phyloP scores from a whole-genome alignment of 345 rosid species.

The Atalantia buxifolia region DNA sequence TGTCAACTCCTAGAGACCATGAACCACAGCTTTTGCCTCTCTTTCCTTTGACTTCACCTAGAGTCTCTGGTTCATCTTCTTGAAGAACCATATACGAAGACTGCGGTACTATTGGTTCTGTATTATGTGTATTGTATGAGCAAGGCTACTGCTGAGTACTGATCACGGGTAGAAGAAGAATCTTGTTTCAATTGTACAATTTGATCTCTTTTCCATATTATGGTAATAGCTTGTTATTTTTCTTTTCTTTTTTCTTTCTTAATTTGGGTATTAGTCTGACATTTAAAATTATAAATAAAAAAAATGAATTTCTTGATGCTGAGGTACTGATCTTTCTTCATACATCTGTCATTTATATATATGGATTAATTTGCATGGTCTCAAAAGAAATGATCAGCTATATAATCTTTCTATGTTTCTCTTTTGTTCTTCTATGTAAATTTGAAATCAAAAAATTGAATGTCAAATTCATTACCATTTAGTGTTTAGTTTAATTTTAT shows the following conservation, averaged over 20 bases:
- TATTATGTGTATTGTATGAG: neutral
- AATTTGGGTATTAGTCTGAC: neutral
- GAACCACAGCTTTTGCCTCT: conserved; percentile 93
- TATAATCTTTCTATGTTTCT: neutral
- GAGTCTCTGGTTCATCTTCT: conserved; percentile 49
- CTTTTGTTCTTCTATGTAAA: neutral
- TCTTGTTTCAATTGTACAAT: conserved; percentile 46
- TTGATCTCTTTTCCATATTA: conserved; percentile 31
- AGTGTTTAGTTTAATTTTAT: too few relatives aligned
- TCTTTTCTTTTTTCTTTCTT: neutral
- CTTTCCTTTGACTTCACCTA: conserved; percentile 87
- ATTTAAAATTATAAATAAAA: neutral
- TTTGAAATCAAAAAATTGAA: neutral
- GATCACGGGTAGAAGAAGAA: conserved; percentile 10
- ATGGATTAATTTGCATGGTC: neutral
- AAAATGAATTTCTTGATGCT: neutral
- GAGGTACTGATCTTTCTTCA: neutral
- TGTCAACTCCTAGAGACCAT: conserved; percentile 76
- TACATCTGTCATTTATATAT: neutral
- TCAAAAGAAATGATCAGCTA: neutral
- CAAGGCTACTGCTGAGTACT: neutral
- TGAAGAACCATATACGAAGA: conserved; percentile 2
- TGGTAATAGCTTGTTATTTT: conserved; percentile 27
- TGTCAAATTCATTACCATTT: neutral
- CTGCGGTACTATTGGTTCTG: too few relatives aligned